These are phyloP conservation scores for Iodosphaeria phyllophila DNA, from an alignment of 2,329 filamentous ascomycete species.

Conservation along the genomic window DNA sequence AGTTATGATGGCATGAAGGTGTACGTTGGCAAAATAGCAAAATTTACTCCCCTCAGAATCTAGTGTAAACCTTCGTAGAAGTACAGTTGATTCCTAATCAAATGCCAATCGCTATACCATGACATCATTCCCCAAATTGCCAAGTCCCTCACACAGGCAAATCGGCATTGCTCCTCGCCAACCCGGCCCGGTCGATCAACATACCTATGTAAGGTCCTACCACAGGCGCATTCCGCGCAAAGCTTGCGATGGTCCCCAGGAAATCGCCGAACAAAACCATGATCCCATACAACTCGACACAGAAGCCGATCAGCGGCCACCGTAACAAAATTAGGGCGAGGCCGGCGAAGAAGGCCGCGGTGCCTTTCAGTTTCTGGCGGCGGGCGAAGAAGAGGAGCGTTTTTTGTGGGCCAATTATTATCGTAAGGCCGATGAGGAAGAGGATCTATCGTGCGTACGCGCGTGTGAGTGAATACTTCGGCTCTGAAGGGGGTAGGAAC, in stretches of 20 bases:
- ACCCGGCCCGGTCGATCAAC: constrained; percentile 49
- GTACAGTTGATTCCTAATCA: no score
- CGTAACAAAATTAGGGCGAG: constrained; percentile 71
- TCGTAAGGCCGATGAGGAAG: constrained; percentile 88
- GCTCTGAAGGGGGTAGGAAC: no score
- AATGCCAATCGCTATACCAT: no score
- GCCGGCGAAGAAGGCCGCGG: constrained; percentile 68
- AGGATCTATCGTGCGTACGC: constrained; percentile 49
- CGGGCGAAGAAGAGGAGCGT: constrained; percentile 89
- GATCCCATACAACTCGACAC: constrained; percentile 84
- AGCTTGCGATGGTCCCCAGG: constrained; percentile 75
- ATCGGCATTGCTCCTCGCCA: constrained; percentile 53
- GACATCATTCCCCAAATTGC: no score
- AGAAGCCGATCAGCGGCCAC: constrained; percentile 83
- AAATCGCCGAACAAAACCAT: constrained; percentile 92
- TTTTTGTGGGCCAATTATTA: constrained; percentile 86
- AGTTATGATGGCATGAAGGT: no score
- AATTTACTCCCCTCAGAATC: no score
- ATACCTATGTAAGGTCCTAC: constrained; percentile 72
- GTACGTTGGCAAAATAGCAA: no score
- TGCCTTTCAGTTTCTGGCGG: constrained; percentile 81
- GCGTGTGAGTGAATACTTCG: no score
- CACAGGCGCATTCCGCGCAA: constrained; percentile 68
- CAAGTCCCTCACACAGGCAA: constrained; percentile 47
- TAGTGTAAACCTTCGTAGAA: no score